Percentiles rank a stretch among this genome's conserved stretches.
These are phyloP conservation scores for Phlebiopsis flavidoalba DNA, from an alignment of 768 basidiomycete species.

Conservation along the genomic window DNA sequence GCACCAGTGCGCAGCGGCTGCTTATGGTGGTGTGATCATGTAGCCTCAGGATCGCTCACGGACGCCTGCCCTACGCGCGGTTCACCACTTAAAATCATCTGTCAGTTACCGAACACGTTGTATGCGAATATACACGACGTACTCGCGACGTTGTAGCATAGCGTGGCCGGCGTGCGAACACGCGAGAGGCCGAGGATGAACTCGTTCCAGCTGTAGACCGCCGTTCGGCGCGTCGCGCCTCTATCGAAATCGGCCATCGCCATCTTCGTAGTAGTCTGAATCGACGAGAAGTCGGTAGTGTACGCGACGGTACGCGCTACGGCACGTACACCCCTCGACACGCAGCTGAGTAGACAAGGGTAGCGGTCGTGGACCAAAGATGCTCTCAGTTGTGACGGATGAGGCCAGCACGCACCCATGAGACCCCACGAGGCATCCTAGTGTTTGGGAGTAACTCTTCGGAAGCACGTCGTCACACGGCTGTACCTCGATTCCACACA, in stretches of 20 bases:
- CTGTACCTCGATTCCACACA: conserved; percentile 95
- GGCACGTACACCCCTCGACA: conserved; percentile 95
- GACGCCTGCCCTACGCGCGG: conserved; percentile 76
- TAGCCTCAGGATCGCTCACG: conserved; percentile 94
- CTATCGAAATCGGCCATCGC: conserved; percentile 83
- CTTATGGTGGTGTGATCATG: conserved; percentile 81
- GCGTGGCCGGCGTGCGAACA: conserved; percentile 83
- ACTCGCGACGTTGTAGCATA: conserved; percentile 48
- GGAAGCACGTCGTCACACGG: conserved; percentile 96
- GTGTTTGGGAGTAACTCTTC: conserved; percentile 90
- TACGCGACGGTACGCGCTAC: conserved; percentile 95
- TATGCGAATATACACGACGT: conserved; percentile 8
- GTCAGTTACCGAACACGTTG: no score
- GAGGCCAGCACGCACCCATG: conserved; percentile 54
- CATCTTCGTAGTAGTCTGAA: conserved; percentile 97
- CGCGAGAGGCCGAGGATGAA: conserved; percentile 92
- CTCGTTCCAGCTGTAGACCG: conserved; percentile 89
- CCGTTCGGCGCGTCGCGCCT: conserved; percentile 74
- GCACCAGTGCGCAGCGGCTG: conserved; percentile 90
- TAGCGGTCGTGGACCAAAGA: no score
- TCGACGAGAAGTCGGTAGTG: conserved; percentile 82
- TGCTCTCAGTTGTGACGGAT: no score
- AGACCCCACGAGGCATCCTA: conserved; percentile 78
- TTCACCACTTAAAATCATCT: conserved; percentile 33
- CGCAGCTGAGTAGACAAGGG: conserved; percentile 56